Conservation (phyloP, 2,329 filamentous ascomycete species). For the Penicillium verrucosum region DNA sequence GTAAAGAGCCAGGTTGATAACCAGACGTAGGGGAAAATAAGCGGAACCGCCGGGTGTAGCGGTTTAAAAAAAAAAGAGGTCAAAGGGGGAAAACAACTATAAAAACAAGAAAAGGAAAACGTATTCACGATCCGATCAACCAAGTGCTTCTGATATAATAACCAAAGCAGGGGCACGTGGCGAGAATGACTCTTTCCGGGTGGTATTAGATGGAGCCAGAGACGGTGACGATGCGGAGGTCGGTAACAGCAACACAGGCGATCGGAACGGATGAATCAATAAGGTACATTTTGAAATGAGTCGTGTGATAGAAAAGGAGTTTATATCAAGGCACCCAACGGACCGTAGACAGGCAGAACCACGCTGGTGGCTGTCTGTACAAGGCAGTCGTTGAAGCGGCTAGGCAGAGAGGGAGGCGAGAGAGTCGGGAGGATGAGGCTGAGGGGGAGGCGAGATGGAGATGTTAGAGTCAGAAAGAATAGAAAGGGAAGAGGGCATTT, state of each 20-base stretch:
- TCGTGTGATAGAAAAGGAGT: slow-evolving; percentile 9
- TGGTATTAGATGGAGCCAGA: slow-evolving; percentile 22
- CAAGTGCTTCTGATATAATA: slow-evolving; percentile 22
- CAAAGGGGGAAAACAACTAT: slow-evolving; percentile 5
- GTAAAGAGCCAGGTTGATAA: slow-evolving; percentile 21
- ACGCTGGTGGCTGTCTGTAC: slow-evolving; percentile 24
- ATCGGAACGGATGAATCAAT: slow-evolving; percentile 38
- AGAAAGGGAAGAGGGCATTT: slow-evolving; percentile 6
- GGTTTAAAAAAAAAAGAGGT: slow-evolving; percentile 1
- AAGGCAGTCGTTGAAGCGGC: slow-evolving; percentile 26
- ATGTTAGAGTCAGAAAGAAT: slow-evolving; percentile 10
- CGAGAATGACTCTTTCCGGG: slow-evolving; percentile 15
- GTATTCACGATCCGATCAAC: slow-evolving; percentile 23
- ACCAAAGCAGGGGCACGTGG: slow-evolving; percentile 13
- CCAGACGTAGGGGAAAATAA: slow-evolving; percentile 7
- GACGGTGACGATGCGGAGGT: slow-evolving; percentile 30
- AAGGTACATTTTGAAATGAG: slow-evolving; percentile 40
- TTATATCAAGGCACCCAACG: slow-evolving; percentile 30
- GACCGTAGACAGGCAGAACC: slow-evolving; percentile 35
- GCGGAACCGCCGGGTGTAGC: slow-evolving; percentile 6
- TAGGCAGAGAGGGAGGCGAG: slow-evolving; percentile 12
- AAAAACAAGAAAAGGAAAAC: slow-evolving; percentile 13
- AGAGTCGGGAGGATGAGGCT: slow-evolving; percentile 1
- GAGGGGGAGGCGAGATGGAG: background rate
- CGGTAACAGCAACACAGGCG: slow-evolving; percentile 36